Evolutionary conservation across 202 grass and related monocot genomes (phyloP).

Genomic region (Hordeum pubiflorum): DNA sequence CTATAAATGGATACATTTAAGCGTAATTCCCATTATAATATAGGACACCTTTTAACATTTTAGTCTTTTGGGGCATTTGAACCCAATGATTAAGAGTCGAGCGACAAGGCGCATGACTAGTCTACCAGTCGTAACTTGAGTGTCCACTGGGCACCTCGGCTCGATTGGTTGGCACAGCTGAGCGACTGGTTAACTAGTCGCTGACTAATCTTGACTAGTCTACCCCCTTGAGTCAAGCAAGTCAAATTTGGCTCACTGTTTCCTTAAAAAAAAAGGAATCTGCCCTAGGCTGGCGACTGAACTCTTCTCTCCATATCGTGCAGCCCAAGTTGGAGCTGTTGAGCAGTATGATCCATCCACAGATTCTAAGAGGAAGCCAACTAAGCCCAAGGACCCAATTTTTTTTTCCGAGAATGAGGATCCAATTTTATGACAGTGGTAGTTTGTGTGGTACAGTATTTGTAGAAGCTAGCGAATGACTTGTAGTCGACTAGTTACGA

Average conservation of each 20-base stretch:
- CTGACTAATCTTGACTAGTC: not conserved
- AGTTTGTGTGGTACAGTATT: no score
- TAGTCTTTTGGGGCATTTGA: not conserved
- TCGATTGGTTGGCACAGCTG: not conserved
- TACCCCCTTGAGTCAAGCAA: not conserved
- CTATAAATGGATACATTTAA: not conserved
- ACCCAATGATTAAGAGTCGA: not conserved
- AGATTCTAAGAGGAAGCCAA: no score
- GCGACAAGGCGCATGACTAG: not conserved
- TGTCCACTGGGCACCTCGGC: not conserved
- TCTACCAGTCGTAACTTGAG: not conserved
- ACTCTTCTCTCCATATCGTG: no score
- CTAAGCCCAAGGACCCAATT: no score
- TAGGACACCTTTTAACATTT: not conserved
- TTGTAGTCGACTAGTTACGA: no score
- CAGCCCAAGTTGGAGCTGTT: no score
- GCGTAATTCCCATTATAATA: not conserved
- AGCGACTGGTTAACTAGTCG: not conserved
- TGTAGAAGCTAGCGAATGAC: no score
- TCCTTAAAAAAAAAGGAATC: not conserved
- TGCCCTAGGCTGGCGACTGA: not conserved
- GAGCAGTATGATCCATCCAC: no score
- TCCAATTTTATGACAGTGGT: no score
- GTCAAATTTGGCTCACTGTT: not conserved
- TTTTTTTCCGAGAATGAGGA: no score